Base-by-base conservation (phyloP, 129 eudicot species). In the Lactuca saligna region DNA sequence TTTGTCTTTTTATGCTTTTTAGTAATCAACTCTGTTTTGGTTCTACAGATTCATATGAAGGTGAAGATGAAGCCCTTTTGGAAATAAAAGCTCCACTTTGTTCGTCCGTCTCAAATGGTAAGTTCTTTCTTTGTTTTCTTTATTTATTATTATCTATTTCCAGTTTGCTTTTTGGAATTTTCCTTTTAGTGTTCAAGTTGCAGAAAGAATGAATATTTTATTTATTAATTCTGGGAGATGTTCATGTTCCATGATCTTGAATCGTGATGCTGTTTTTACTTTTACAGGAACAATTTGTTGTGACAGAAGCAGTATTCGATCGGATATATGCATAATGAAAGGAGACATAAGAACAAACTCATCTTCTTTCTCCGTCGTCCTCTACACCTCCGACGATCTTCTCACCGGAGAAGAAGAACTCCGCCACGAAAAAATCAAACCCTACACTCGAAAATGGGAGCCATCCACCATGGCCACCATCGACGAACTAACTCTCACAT, bases 401-500 rank as follows among this genome's bases (percentile, higher is more conserved):
- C 4, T 49, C 54, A 39, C 65, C 64, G 73, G 44, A 48, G 71
- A 75, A 48, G 71, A 75, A 9, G 81, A 42, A 13, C 72, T 78
- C 58, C 97, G 80, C 37, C 85, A 37, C 9, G 95, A 92, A 71
- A 88, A 92, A 74, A 86, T 92, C 57, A 86, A 68, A 77, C 98
- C 98, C 16, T 92, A 92, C 63, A 88, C 98, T 13, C 76, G 98
- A 53, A 92, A 92, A 81, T 92, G 98, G 98, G 98, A 92, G 68
- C 63, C 82, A 14, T 79, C 79, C 61, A 83, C 85, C 8, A 92
- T 92, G 98, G 81, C 79, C 74, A 80, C 95, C 34, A 77, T 92
- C 68, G 91, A 81, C n/a, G 98, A 92, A 41, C 58, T 92, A 17
- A 51, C 82, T 61, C 98, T 92, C 65, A 48, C 84, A 13, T 82